These are phyloP conservation scores for Limnanthes douglasii DNA, from an alignment of 345 rosid species.

Conservation along the genomic window DNA sequence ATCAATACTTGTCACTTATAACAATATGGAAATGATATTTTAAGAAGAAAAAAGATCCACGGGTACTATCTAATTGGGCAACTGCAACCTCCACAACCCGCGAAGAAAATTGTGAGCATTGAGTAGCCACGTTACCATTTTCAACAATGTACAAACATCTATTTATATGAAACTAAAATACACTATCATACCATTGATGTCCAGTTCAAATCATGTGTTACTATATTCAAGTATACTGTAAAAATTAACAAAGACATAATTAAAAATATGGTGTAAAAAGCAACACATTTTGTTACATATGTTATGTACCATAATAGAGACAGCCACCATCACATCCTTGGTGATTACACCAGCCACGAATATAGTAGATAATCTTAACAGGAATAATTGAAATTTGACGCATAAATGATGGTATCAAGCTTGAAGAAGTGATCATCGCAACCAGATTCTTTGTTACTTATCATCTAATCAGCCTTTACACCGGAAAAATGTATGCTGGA, in stretches of 20 bases:
- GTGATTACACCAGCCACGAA: slow-evolving; percentile 74
- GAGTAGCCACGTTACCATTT: slow-evolving; percentile 75
- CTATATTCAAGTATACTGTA: too few relatives aligned
- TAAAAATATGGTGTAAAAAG: too few relatives aligned
- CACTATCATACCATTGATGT: too few relatives aligned
- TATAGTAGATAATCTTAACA: slow-evolving; percentile 1
- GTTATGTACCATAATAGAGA: slow-evolving; percentile 58
- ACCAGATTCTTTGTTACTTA: too few relatives aligned
- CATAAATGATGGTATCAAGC: slow-evolving; percentile 68
- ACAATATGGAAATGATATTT: too few relatives aligned
- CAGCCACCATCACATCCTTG: slow-evolving; percentile 98
- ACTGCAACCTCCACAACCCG: slow-evolving; percentile 79
- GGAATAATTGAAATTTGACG: slow-evolving; percentile 21
- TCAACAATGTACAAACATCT: slow-evolving; percentile 77
- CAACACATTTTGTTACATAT: background rate
- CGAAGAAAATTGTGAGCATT: slow-evolving; percentile 87
- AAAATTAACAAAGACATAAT: background rate
- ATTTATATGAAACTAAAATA: slow-evolving; percentile 22
- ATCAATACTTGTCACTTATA: too few relatives aligned
- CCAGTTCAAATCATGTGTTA: too few relatives aligned
- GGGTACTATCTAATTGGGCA: slow-evolving; percentile 72
- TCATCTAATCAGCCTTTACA: too few relatives aligned
- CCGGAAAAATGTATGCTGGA: too few relatives aligned
- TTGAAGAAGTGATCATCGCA: slow-evolving; percentile 98
- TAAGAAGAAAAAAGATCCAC: background rate